These are phyloP conservation scores for Microthyrium microscopicum DNA, from an alignment of 2,329 filamentous ascomycete genomes.

Conservation along the genomic window DNA sequence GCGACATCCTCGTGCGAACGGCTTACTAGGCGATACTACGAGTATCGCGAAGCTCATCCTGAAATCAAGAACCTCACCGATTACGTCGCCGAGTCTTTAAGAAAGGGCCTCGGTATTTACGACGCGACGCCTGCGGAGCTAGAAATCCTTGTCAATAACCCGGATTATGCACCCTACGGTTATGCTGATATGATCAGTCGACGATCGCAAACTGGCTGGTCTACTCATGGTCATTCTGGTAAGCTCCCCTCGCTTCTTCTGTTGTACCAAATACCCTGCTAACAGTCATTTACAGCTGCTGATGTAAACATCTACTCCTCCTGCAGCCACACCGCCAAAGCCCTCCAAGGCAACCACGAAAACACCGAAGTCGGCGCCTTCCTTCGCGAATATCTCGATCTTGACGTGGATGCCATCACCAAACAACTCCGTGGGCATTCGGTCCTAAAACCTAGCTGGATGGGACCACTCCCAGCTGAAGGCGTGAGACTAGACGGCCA, in stretches of 20 bases:
- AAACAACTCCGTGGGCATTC: conserved; percentile 48
- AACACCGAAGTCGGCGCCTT: conserved; percentile 87
- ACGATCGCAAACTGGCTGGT: conserved; percentile 83
- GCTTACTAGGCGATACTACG: conserved; percentile 44
- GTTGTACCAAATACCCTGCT: neutral
- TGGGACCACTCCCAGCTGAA: conserved; percentile 24
- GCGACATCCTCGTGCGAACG: conserved; percentile 59
- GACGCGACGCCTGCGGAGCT: conserved; percentile 61
- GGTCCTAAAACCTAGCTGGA: conserved; percentile 21
- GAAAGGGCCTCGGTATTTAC: conserved; percentile 56
- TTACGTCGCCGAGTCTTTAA: conserved; percentile 56
- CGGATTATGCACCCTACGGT: conserved; percentile 38
- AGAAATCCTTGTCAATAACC: conserved; percentile 41
- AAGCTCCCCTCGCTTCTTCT: neutral
- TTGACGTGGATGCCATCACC: conserved; percentile 67
- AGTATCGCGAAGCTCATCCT: conserved; percentile 33
- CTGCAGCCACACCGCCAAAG: conserved; percentile 42
- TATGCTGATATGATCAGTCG: conserved; percentile 79
- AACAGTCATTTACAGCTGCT: conserved; percentile 39
- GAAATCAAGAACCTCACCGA: conserved; percentile 19
- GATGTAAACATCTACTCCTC: conserved; percentile 96
- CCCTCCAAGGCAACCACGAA: conserved; percentile 72
- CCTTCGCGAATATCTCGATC: conserved; percentile 57
- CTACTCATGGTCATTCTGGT: conserved; percentile 70
- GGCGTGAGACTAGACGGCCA: conserved; percentile 29